Conservation (phyloP, 2,329 filamentous ascomycete genomes). For the Paraphaeosphaeria sporulosa region DNA sequence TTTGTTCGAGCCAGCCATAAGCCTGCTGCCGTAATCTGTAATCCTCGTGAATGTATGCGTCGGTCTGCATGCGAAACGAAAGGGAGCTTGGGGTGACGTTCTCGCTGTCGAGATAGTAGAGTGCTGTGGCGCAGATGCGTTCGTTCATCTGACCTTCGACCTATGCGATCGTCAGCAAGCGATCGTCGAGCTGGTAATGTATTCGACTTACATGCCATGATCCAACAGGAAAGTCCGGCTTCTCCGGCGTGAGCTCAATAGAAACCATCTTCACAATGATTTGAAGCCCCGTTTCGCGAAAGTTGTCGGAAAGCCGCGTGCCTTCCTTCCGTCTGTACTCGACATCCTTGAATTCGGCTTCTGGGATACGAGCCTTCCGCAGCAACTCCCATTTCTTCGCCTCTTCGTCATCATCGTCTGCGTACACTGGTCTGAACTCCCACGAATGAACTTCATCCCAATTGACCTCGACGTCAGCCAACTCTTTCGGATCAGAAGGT, state of each 20-base stretch:
- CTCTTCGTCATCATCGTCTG: slow-evolving; percentile 7
- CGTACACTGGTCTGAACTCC: neutral
- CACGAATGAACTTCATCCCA: slow-evolving; percentile 6
- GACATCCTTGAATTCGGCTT: slow-evolving; percentile 20
- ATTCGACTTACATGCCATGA: slow-evolving; percentile 54
- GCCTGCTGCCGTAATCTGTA: slow-evolving; percentile 10
- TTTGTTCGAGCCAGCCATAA: slow-evolving; percentile 18
- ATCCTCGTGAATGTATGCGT: slow-evolving; percentile 12
- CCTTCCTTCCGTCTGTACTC: slow-evolving; percentile 23
- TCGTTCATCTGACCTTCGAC: slow-evolving; percentile 59
- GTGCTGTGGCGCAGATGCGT: slow-evolving; percentile 67
- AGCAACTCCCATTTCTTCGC: slow-evolving; percentile 26
- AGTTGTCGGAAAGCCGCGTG: slow-evolving; percentile 23
- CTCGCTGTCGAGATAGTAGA: slow-evolving; percentile 67
- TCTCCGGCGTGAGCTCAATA: slow-evolving; percentile 66
- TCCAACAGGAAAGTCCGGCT: slow-evolving; percentile 62
- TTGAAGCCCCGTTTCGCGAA: slow-evolving; percentile 54
- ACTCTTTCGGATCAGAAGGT: slow-evolving; percentile 16
- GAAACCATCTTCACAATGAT: slow-evolving; percentile 70
- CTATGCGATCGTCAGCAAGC: neutral
- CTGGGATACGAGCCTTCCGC: slow-evolving; percentile 26
- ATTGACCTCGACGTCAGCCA: slow-evolving; percentile 15
- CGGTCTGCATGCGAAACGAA: slow-evolving; percentile 25
- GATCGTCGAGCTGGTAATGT: neutral
- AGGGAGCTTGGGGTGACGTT: slow-evolving; percentile 59